These are phyloP conservation scores for Rhododendron griersonianum DNA, from an alignment of 148 eudicot genomes.

Conservation along the genomic window DNA sequence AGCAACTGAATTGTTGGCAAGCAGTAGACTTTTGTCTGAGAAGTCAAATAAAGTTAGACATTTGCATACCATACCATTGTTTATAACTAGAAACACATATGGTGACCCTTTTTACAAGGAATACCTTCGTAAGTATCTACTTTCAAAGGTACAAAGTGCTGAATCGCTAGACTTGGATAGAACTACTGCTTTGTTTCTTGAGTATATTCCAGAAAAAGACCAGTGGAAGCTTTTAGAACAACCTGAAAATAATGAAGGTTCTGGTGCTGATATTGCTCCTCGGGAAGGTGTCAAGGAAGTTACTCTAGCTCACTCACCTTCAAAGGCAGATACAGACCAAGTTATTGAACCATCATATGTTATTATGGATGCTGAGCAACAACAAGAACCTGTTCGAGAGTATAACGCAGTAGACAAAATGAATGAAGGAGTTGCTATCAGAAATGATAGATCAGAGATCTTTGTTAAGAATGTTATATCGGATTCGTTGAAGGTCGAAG, in stretches of 20 bases:
- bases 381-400: conserved; percentile 32
- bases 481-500: conserved; percentile 64
- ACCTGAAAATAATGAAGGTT: conserved; percentile 21
- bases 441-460: conserved; percentile 16
- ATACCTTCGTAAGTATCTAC: conserved; percentile 40
- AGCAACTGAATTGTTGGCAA: conserved; percentile 11
- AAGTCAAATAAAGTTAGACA: conserved; percentile 14
- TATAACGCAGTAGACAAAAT: conserved; percentile 9
- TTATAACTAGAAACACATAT: conserved; percentile 29
- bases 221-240: conserved; percentile 67
- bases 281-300: conserved; percentile 14
- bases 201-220: conserved; percentile 73
- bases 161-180: conserved; percentile 37
- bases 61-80: conserved; percentile 21
- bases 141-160: conserved; percentile 31
- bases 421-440: conserved; percentile 17
- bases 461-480: conserved; percentile 42
- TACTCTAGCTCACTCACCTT: conserved; percentile 14
- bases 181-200: conserved; percentile 47
- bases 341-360: conserved; percentile 75
- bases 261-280: conserved; percentile 19
- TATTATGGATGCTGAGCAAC: conserved; percentile 51
- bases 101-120: conserved; percentile 42
- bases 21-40: conserved; percentile 17
- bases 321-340: conserved; percentile 22